These are phyloP conservation scores for Zygoascus sp. DNA, from an alignment of 1,139 yeast species.

Conservation along the genomic window DNA sequence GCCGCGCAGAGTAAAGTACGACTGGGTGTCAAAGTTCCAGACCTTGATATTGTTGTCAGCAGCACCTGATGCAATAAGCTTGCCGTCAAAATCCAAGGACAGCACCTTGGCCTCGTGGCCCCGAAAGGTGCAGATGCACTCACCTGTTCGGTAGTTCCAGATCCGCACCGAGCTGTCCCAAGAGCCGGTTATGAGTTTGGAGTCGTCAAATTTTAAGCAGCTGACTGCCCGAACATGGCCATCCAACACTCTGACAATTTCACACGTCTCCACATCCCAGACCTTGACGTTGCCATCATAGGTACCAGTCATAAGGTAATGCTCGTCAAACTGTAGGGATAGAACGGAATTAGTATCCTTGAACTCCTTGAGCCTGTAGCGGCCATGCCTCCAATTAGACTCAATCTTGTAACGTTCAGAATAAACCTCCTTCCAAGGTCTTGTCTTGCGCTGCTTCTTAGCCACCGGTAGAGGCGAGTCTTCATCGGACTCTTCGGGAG, in stretches of 20 bases:
- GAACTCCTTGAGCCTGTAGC: slow-evolving; percentile 59
- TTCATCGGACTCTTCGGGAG: not conserved
- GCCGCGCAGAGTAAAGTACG: slow-evolving; percentile 88
- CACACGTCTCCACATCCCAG: slow-evolving; percentile 82
- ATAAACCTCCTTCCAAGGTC: slow-evolving; percentile 97
- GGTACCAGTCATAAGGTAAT: slow-evolving; percentile 82
- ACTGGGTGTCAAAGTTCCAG: slow-evolving; percentile 93
- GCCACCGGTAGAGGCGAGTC: not conserved
- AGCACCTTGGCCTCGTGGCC: slow-evolving; percentile 89
- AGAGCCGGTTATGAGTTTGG: slow-evolving; percentile 87
- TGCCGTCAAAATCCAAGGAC: slow-evolving; percentile 72
- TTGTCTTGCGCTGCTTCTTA: slow-evolving; percentile 35
- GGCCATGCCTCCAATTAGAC: slow-evolving; percentile 89
- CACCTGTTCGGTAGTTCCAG: slow-evolving; percentile 94
- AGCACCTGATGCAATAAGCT: slow-evolving; percentile 85
- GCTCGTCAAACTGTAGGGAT: slow-evolving; percentile 75
- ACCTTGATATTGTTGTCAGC: slow-evolving; percentile 90
- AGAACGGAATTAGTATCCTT: slow-evolving; percentile 89
- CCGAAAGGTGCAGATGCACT: slow-evolving; percentile 85
- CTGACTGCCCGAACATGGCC: slow-evolving; percentile 88
- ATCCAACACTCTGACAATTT: slow-evolving; percentile 64
- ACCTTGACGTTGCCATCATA: slow-evolving; percentile 83
- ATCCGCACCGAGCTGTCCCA: slow-evolving; percentile 87
- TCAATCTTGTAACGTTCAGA: slow-evolving; percentile 87
- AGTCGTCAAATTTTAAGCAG: slow-evolving; percentile 77